A percentile compares a stretch with the other conserved stretches of the same genome.
phyloP scores from a whole-genome alignment of 371 early-diverging fungal species.

The Racocetra persica region DNA sequence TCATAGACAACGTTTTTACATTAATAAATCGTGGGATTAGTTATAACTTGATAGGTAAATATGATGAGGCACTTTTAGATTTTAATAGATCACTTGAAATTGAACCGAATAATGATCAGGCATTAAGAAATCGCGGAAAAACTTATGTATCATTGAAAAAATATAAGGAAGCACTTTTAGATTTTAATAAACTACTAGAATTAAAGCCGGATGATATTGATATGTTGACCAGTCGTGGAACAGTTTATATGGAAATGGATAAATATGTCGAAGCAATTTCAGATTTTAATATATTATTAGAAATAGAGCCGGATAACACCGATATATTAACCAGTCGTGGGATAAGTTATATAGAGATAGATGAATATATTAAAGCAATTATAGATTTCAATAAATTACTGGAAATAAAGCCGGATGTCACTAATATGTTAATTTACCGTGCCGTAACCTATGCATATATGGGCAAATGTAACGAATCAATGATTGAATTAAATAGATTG shows the following conservation, averaged over 20 bases:
- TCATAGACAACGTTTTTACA: too few species aligned
- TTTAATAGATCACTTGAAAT: background rate
- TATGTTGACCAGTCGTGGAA: conserved; percentile 17
- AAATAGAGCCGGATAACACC: background rate
- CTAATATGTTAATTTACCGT: too few species aligned
- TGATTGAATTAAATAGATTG: too few species aligned
- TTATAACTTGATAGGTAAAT: background rate
- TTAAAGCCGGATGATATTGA: background rate
- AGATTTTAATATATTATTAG: conserved; percentile 11
- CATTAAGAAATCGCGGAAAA: conserved; percentile 18
- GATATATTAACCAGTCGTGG: too few species aligned
- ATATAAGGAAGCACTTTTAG: conserved; percentile 4
- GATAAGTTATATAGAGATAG: too few species aligned
- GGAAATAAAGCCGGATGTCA: too few species aligned
- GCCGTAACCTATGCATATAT: too few species aligned
- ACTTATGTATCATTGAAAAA: background rate
- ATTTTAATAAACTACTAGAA: background rate
- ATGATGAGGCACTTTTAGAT: conserved; percentile 12
- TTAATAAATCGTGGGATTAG: too few species aligned
- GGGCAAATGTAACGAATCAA: too few species aligned
- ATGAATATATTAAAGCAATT: too few species aligned
- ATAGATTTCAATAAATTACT: too few species aligned
- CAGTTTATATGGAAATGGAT: background rate
- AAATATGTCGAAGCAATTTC: conserved; percentile 12
- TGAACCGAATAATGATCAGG: conserved; percentile 13